Percentiles rank a stretch among this genome's conserved stretches.
These are phyloP conservation scores for Septoria linicola DNA, from an alignment of 2,329 filamentous ascomycete genomes.

Conservation along the genomic window DNA sequence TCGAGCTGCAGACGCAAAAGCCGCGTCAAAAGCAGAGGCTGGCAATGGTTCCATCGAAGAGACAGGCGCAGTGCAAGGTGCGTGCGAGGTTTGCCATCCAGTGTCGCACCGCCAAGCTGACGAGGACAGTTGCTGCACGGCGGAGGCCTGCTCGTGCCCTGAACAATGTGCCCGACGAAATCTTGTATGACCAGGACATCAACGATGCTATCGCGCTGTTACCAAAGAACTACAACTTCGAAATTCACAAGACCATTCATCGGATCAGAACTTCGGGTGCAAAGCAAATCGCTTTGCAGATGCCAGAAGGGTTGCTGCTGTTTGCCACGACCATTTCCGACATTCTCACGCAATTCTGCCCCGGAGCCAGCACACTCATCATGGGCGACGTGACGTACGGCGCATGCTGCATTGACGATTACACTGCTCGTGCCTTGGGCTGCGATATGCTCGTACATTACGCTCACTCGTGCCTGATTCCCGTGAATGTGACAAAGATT, in stretches of 20 bases:
- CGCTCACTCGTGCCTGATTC: constrained; percentile 93
- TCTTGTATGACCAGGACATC: constrained; percentile 79
- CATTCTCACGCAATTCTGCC: constrained; percentile 91
- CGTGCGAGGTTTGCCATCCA: constrained; percentile 11
- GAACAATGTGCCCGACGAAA: constrained; percentile 86
- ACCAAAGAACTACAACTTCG: constrained; percentile 95
- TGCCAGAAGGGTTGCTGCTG: constrained; percentile 90
- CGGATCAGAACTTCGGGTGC: constrained; percentile 78
- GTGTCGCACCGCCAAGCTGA: constrained; percentile 4
- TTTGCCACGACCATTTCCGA: constrained; percentile 98
- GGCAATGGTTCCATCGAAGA: constrained; percentile 50
- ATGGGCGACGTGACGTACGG: constrained; percentile 99
- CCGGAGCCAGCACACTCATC: constrained; percentile 86
- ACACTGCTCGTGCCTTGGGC: constrained; percentile 87
- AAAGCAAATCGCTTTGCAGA: constrained; percentile 87
- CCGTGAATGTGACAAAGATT: constrained; percentile 93
- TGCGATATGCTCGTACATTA: constrained; percentile 96
- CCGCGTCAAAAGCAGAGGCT: constrained; percentile 46
- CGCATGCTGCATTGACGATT: constrained; percentile 98
- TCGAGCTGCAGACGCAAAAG: constrained; percentile 66
- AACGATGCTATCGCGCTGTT: constrained; percentile 84
- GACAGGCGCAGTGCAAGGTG: constrained; percentile 68
- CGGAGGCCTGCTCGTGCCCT: constrained; percentile 74
- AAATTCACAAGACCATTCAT: constrained; percentile 97
- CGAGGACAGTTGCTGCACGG: constrained; percentile 62